A percentile compares a stretch with the other conserved stretches of the same genome.
phyloP scores from a whole-genome alignment of 1,284 basidiomycete genomes.

The Apiotrichum veenhuisii region DNA sequence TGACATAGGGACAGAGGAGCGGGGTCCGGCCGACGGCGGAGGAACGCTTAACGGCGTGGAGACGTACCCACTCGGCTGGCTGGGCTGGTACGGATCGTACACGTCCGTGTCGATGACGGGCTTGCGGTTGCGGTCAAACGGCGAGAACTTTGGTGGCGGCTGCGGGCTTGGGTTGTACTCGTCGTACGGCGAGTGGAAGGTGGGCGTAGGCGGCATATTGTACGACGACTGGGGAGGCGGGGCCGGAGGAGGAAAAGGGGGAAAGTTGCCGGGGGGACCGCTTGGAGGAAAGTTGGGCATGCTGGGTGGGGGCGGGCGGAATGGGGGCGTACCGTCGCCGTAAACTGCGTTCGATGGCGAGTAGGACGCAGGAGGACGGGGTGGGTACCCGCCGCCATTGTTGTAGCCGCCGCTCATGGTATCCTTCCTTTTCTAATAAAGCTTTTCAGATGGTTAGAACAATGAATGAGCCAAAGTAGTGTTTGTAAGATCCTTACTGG shows the following conservation, averaged over 20 bases:
- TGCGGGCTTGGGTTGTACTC: constrained; percentile 16
- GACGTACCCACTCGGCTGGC: constrained; percentile 22
- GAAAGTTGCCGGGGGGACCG: constrained; percentile 22
- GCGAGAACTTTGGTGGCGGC: constrained; percentile 14
- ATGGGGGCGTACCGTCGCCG: constrained; percentile 10
- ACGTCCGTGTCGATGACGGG: constrained; percentile 22
- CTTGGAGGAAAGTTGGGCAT: constrained; percentile 16
- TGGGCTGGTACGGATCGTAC: constrained; percentile 40
- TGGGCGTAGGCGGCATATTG: constrained; percentile 1
- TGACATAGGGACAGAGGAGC: neutral
- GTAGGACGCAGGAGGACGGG: constrained; percentile 1
- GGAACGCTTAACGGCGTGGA: neutral
- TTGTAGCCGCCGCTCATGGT: constrained; percentile 25
- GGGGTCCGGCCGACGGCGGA: neutral
- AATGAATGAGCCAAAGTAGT: neutral
- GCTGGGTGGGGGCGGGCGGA: neutral
- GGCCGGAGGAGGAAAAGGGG: constrained; percentile 19
- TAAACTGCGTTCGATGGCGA: constrained; percentile 10
- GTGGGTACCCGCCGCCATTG: constrained; percentile 6
- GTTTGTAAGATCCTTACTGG: neutral
- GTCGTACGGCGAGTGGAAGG: constrained; percentile 18
- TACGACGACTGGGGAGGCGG: neutral
- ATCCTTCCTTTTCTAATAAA: neutral
- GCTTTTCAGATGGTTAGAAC: constrained; percentile 1
- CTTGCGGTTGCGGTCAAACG: constrained; percentile 26